Evolutionary conservation across 2,329 filamentous ascomycete species (phyloP).

Genomic region (Colletotrichum chlorophyti): DNA sequence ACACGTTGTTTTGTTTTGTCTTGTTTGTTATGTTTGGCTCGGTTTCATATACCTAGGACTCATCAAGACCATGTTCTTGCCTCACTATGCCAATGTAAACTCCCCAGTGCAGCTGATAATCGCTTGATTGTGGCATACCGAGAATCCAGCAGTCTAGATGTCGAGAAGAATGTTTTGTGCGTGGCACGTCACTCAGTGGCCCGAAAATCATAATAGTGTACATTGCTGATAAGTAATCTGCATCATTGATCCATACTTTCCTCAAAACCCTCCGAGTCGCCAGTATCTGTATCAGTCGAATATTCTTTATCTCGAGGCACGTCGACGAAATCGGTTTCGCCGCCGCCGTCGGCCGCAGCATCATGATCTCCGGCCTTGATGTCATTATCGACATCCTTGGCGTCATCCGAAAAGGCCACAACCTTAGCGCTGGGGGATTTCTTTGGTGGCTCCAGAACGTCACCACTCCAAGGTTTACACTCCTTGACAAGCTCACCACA

Average conservation of each 20-base stretch:
- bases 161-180: not conserved
- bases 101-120: not conserved
- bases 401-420: slow-evolving; percentile 68
- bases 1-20: too few relatives aligned
- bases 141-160: not conserved
- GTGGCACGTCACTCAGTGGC: too few relatives aligned
- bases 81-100: not conserved
- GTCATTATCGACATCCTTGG: slow-evolving; percentile 32
- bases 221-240: not conserved
- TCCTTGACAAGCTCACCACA: slow-evolving; percentile 85
- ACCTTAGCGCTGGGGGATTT: slow-evolving; percentile 57
- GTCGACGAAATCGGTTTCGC: slow-evolving; percentile 10
- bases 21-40: too few relatives aligned
- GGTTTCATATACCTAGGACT: too few relatives aligned
- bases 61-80: not conserved
- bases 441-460: slow-evolving; percentile 71
- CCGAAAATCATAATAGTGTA: not conserved
- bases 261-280: slow-evolving; percentile 25
- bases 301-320: slow-evolving; percentile 8
- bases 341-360: not conserved
- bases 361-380: not conserved
- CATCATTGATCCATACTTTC: slow-evolving; percentile 20
- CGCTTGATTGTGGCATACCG: not conserved
- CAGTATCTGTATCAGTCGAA: slow-evolving; percentile 12
- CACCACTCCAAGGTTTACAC: slow-evolving; percentile 90